phyloP scores from a whole-genome alignment of 1,284 basidiomycete species.

The Uromyces viciae-fabae region DNA sequence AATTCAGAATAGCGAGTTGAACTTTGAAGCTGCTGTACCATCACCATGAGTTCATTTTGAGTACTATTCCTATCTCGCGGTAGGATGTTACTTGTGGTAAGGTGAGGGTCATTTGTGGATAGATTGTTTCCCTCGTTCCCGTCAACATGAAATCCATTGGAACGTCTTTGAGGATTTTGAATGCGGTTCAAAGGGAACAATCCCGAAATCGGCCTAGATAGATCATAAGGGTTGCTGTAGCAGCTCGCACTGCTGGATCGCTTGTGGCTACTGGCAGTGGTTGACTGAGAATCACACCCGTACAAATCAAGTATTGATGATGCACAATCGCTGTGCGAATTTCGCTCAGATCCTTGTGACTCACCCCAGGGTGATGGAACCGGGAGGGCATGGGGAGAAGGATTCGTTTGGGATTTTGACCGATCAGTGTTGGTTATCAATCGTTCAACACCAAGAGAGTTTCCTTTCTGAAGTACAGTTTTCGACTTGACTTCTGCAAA shows the following conservation, averaged over 20 bases:
- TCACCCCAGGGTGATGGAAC: too few species aligned
- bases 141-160: too few species aligned
- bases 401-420: too few species aligned
- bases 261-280: background rate
- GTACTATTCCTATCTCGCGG: background rate
- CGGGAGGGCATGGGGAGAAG: too few species aligned
- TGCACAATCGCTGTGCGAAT: constrained; percentile 24
- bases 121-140: too few species aligned
- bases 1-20: constrained; percentile 8
- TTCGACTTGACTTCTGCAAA: too few species aligned
- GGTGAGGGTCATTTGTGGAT: background rate
- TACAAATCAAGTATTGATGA: constrained; percentile 37
- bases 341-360: background rate
- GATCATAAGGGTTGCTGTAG: background rate
- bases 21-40: constrained; percentile 1
- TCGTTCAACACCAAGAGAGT: too few species aligned
- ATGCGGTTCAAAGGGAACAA: background rate
- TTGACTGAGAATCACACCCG: background rate
- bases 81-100: background rate
- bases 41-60: background rate
- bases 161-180: too few species aligned
- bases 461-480: too few species aligned
- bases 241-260: background rate
- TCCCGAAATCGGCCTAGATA: background rate
- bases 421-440: too few species aligned